Evolutionary conservation across 139 green algal species (phyloP), one percentile per base, ranked within the genome.

Genomic region (Choricystis sp.): DNA sequence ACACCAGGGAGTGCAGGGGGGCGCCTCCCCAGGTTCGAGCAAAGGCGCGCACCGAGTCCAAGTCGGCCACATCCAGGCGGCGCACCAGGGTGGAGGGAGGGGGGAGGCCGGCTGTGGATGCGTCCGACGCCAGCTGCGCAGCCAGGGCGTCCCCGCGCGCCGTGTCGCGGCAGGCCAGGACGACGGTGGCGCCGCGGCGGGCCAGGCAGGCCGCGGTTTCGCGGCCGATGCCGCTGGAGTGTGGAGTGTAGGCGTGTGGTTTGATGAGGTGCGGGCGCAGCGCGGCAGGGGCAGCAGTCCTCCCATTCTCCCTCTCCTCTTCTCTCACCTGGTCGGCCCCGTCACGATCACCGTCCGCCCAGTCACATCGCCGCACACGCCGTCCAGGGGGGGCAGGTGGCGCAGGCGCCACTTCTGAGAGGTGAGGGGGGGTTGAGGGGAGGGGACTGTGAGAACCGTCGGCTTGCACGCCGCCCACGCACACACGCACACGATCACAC

Each of bases 1-100:
- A 94, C 66, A 96, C 66, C 0, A 96, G 80, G 14, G 86, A 61
- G 61, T 96, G 81, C 59, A 95, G 72, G n/a, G 81, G 77, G 16
- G 71, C 66, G 60, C 65, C 24, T 1, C 23, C 31, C 81, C 84
- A 95, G 2, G 56, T 56, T 2, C 65, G 29, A 0, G 63, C 75
- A 77, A 95, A 95, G 3, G 55, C 27, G 1, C 81, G 71, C 24
- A 95, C 82, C 19, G 85, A 94, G 22, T 76, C 60, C 48, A 94
- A 70, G 4, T 70, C 82, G 27, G 86, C 74, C 5, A 95, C 66
- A 62, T 96, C 88, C 29, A 95, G 73, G 55, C 26, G 3, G 20
- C 56, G 20, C 49, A 77, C 74, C 66, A 83, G 69, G n/a, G 77
- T 23, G 14, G 62, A 21, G 22, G 69, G 60, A 25, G 27, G 4